phyloP scores from a whole-genome alignment of 2,329 filamentous ascomycete genomes.

The Plenodomus lindquistii region DNA sequence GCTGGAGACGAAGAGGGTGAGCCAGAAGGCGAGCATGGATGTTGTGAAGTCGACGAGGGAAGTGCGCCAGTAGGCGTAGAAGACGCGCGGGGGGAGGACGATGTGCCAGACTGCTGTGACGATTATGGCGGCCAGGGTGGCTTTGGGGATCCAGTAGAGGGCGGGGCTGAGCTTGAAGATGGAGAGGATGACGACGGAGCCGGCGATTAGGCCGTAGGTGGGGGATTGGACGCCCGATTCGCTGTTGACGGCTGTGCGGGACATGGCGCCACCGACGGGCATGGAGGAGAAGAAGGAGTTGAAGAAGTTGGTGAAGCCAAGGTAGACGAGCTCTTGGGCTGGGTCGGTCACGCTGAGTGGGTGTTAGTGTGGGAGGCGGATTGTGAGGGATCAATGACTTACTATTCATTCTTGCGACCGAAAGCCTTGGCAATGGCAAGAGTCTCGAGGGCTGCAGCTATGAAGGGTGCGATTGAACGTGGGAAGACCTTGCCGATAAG shows the following conservation, averaged over 20 bases:
- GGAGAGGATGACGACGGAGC: constrained; percentile 63
- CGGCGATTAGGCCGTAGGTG: constrained; percentile 63
- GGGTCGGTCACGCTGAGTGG: constrained; percentile 56
- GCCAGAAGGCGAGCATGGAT: constrained; percentile 66
- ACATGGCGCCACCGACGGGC: constrained; percentile 69
- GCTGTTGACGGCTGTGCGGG: constrained; percentile 68
- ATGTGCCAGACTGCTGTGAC: constrained; percentile 67
- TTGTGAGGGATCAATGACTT: not conserved
- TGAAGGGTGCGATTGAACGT: constrained; percentile 63
- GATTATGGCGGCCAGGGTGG: constrained; percentile 67
- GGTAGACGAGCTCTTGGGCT: constrained; percentile 67
- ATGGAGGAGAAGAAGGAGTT: constrained; percentile 68
- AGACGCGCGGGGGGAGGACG: constrained; percentile 61
- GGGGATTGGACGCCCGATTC: constrained; percentile 66
- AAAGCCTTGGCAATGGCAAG: constrained; percentile 68
- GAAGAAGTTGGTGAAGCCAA: constrained; percentile 65
- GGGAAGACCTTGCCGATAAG: constrained; percentile 60
- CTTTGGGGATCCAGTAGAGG: constrained; percentile 70
- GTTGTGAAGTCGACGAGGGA: constrained; percentile 67
- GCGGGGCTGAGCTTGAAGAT: constrained; percentile 65
- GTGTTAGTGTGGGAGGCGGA: not conserved
- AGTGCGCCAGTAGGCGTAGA: constrained; percentile 67
- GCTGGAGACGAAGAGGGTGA: constrained; percentile 64
- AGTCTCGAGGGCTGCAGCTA: constrained; percentile 65
- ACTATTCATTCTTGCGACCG: constrained; percentile 63